phyloP scores from a whole-genome alignment of 257 asterid genomes.

The Nicotiana sylvestris region DNA sequence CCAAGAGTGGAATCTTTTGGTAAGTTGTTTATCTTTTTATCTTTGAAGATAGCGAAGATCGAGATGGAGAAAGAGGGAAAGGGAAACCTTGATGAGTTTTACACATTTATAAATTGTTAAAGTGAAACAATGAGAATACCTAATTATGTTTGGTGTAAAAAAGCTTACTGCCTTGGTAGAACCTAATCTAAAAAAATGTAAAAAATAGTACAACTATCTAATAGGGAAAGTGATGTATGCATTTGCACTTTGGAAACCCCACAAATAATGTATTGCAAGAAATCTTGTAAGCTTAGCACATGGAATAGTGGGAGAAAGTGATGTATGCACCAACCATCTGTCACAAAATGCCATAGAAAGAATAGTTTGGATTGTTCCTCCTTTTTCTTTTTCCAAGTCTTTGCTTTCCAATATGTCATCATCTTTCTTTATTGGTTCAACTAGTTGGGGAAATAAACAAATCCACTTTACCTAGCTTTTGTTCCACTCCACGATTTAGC shows the following conservation, averaged over 20 bases:
- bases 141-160: background rate
- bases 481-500: slow-evolving; percentile 4
- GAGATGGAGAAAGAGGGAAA: background rate
- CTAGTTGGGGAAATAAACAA: background rate
- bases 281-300: slow-evolving; percentile 12
- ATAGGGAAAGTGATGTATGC: background rate
- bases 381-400: background rate
- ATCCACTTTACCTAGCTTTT: slow-evolving; percentile 12
- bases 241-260: background rate
- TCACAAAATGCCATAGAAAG: slow-evolving; percentile 6
- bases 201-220: background rate
- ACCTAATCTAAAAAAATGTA: background rate
- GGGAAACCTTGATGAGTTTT: too few species aligned
- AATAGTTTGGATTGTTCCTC: slow-evolving; percentile 9
- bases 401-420: background rate
- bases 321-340: slow-evolving; percentile 13
- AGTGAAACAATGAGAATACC: background rate
- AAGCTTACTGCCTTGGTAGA: background rate
- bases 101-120: background rate
- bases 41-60: background rate
- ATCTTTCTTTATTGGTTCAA: slow-evolving; percentile 17
- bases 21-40: background rate
- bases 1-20: background rate
- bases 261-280: slow-evolving; percentile 8
- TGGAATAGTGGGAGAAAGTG: slow-evolving; percentile 16